Base-by-base conservation (phyloP, 331 rosid genomes). In the Stylosanthes scabra region DNA sequence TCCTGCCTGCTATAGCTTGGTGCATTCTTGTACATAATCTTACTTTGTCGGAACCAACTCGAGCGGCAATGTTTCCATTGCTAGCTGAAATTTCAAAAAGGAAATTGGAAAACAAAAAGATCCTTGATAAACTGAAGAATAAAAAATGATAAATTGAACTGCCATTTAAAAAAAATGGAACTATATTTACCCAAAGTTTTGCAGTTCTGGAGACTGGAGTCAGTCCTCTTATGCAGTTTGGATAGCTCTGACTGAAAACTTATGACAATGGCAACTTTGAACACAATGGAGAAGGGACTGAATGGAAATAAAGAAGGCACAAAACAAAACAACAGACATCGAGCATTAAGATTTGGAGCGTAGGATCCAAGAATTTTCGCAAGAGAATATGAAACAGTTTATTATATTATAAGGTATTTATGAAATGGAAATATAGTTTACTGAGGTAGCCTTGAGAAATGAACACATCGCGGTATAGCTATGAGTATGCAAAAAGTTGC, bases 281-380 rank as follows among this genome's bases (percentile, higher is more conserved):
- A 94, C 74, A 91, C 97, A 57, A 94, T 77, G 28, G 99, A 91
- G 83, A 94, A 94, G 66, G 96, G 96, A 41, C 99, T 94, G 91
- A 90, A 88, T 27, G 28, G 57, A 75, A 76, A 42, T 49, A 40
- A 41, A 29, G 39, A 34, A 5, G 1, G 39, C 64, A 68, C 49
- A 42, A 29, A 74, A 31, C n/a, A 14, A 40, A 54, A 44, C 37
- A 74, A 74, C 64, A 70, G 34, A 66, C 12, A 4, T 56, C 16
- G 58, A 15, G 70, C 64, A 70, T 28, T 31, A 16, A 6, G 44
- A 51, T 11, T 66, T 6, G 3, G 39, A n/a, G 2, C 62, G 59
- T 29, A 55, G 11, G 42, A 66, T 72, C 25, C 52, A 42, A 12
- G 40, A 31, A 31, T 41, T 69, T 54, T 20, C 31, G 14, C 29